These are phyloP conservation scores for Pseudonitzschia multiseries DNA, from an alignment of 108 stramenopile species.

Conservation along the genomic window DNA sequence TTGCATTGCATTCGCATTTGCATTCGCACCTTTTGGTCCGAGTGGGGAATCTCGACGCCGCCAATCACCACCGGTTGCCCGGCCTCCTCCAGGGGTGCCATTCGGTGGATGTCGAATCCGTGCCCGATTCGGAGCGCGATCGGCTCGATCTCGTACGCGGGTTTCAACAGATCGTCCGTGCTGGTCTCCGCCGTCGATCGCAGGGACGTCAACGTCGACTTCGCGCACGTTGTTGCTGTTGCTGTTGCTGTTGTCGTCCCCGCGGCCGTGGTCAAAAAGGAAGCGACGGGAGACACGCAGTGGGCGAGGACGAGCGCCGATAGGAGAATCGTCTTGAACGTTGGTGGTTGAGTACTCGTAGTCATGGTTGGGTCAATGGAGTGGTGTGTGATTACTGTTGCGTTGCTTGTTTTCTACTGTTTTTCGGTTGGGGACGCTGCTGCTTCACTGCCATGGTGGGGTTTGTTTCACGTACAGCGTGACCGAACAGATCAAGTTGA, in stretches of 20 bases:
- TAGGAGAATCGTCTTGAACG: background rate
- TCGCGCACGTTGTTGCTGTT: too few species aligned
- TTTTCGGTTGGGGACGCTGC: background rate
- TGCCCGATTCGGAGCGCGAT: slow-evolving; percentile 88
- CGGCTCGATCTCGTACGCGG: slow-evolving; percentile 80
- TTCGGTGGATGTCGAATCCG: slow-evolving; percentile 96
- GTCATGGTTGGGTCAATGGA: background rate
- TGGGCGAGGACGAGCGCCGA: background rate
- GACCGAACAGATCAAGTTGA: too few species aligned
- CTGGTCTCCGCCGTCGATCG: background rate
- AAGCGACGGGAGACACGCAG: background rate
- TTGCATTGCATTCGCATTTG: too few species aligned
- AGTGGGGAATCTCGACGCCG: slow-evolving; percentile 82
- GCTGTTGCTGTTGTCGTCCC: too few species aligned
- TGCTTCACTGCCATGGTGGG: background rate
- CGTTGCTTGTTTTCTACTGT: background rate
- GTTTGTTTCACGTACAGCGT: too few species aligned
- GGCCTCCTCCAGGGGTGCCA: slow-evolving; percentile 82
- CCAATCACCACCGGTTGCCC: slow-evolving; percentile 92
- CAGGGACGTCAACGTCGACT: too few species aligned
- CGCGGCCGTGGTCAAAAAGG: background rate
- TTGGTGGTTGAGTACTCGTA: background rate
- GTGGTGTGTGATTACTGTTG: background rate
- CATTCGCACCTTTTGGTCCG: slow-evolving; percentile 67
- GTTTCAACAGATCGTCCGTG: slow-evolving; percentile 55